phyloP scores from a whole-genome alignment of 495 filamentous ascomycete species.

The Tuber microsphaerosporum region DNA sequence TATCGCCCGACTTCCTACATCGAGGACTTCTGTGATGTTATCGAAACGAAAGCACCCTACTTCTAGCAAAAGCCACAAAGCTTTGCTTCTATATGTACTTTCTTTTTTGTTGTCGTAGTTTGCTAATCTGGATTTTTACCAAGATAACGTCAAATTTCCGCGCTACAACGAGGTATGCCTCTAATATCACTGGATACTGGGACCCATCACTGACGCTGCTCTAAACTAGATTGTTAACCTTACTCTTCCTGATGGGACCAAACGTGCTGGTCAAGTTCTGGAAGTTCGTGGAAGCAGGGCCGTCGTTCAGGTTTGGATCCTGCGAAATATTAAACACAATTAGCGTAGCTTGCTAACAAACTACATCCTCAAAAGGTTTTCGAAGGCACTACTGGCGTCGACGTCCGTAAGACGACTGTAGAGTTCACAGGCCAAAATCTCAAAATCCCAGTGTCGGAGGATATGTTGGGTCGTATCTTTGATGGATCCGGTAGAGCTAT shows the following conservation, averaged over 20 bases:
- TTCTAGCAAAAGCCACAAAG: background rate
- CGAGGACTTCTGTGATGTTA: background rate
- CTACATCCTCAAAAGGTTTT: constrained; percentile 61
- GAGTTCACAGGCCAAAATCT: constrained; percentile 94
- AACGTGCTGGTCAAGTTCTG: constrained; percentile 89
- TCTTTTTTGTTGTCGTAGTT: background rate
- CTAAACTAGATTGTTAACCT: constrained; percentile 68
- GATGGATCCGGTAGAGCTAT: constrained; percentile 95
- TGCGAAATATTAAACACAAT: background rate
- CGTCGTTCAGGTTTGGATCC: constrained; percentile 68
- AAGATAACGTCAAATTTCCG: constrained; percentile 86
- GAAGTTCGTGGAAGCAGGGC: constrained; percentile 93
- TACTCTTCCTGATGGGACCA: constrained; percentile 88
- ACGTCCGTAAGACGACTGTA: constrained; percentile 98
- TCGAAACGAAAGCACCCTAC: background rate
- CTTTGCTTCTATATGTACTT: background rate
- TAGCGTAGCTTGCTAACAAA: background rate
- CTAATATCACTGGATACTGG: background rate
- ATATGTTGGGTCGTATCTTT: constrained; percentile 98
- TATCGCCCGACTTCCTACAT: constrained; percentile 25
- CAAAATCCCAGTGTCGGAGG: constrained; percentile 97
- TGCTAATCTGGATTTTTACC: constrained; percentile 1
- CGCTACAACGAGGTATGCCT: constrained; percentile 67
- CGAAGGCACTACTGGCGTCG: constrained; percentile 92
- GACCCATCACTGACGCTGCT: background rate